Evolutionary conservation across 2,329 filamentous ascomycete species (phyloP).

Genomic region (Chaetomiaceae sp.): DNA sequence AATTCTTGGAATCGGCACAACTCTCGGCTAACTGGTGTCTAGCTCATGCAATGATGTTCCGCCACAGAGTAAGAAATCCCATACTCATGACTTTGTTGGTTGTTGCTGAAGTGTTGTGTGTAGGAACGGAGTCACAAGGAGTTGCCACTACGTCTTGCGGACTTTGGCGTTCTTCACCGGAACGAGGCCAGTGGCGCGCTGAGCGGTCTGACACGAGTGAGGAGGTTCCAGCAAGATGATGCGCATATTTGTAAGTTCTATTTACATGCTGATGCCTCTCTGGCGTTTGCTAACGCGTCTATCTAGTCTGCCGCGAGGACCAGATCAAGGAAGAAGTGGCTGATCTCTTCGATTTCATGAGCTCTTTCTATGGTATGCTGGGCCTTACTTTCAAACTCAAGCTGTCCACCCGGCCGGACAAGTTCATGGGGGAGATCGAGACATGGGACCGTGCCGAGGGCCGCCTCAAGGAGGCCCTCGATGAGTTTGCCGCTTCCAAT

Average conservation of each 20-base stretch:
- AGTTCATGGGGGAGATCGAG: constrained; percentile 78
- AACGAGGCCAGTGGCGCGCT: constrained; percentile 94
- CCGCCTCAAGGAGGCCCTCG: constrained; percentile 72
- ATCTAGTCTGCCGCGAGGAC: constrained; percentile 69
- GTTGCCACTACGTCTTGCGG: constrained; percentile 85
- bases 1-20: neutral
- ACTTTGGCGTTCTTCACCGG: constrained; percentile 91
- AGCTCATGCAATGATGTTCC: constrained; percentile 30
- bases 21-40: neutral
- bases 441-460: constrained; percentile 88
- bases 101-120: neutral
- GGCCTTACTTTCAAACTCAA: constrained; percentile 92
- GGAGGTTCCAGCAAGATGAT: constrained; percentile 94
- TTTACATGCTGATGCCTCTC: neutral
- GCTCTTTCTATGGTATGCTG: constrained; percentile 69
- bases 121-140: constrained; percentile 75
- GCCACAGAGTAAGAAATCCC: constrained; percentile 21
- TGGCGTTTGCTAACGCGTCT: neutral
- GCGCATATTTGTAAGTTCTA: constrained; percentile 65
- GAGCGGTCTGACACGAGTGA: constrained; percentile 83
- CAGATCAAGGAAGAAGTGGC: constrained; percentile 73
- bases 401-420: constrained; percentile 84
- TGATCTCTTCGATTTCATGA: constrained; percentile 81
- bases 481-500: constrained; percentile 61
- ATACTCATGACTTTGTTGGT: too few species aligned